Percentiles rank a stretch among this genome's conserved stretches.
These are phyloP conservation scores for Botrytis byssoidea DNA, from an alignment of 2,329 filamentous ascomycete genomes.

Conservation along the genomic window DNA sequence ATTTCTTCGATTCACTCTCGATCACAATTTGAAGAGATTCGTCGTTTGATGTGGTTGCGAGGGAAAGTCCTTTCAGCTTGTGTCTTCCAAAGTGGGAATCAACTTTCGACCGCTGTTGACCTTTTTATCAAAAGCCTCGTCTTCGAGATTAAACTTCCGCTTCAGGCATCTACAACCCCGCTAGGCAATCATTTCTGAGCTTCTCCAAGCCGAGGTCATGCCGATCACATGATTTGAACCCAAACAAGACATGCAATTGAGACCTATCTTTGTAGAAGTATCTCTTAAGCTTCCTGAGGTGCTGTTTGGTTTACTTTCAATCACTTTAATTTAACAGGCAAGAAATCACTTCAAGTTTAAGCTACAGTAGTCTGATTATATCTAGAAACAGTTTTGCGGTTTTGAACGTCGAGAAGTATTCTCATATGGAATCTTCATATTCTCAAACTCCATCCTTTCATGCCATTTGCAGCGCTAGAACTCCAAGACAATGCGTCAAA, in stretches of 20 bases:
- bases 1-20: neutral
- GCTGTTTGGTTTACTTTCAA: neutral
- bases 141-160: slow-evolving; percentile 20
- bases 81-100: neutral
- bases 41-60: neutral
- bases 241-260: neutral
- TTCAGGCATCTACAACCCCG: slow-evolving; percentile 17
- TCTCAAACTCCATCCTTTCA: neutral
- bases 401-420: neutral
- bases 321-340: neutral
- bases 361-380: neutral
- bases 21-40: neutral
- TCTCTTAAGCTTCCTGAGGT: neutral
- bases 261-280: neutral
- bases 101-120: neutral
- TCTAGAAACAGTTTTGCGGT: neutral
- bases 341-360: neutral
- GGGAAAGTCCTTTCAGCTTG: neutral
- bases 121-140: slow-evolving; percentile 21
- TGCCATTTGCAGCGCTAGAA: neutral
- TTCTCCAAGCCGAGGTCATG: neutral
- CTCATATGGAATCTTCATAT: neutral
- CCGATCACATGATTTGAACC: neutral
- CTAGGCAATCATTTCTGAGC: slow-evolving; percentile 14
- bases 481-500: neutral